Evolutionary conservation across 768 basidiomycete species (phyloP), one percentile per base, ranked within the genome.

Genomic region (Podaxis sp.): DNA sequence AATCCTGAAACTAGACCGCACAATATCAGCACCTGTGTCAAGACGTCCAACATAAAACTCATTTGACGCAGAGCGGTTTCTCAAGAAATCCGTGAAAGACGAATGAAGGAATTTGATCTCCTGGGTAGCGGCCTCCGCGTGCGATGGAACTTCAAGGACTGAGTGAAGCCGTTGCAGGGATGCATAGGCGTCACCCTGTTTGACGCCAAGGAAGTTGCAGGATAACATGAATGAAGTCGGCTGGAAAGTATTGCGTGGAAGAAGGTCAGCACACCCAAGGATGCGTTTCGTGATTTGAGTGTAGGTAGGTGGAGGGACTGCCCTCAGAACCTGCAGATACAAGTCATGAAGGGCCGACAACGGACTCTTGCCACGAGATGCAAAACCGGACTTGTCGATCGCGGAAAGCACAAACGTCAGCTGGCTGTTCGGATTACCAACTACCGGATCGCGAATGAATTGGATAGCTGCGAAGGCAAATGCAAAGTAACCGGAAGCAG

Each of bases 171-270:
- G 28, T 13, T 56, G 19, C 7, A 62, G 24, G 3, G 61, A 28
- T 6, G 38, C 15, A n/a, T 56, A 51, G 19, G 54, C 61, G 7
- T 38, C 33, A 26, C 46, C 2, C 46, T 62, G 61, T n/a, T 22
- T 11, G 12, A 56, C 30, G 7, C 53, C 61, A 46, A 62, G 30
- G 36, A 61, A 39, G n/a, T 62, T 62, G 19, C 61, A 62, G 19
- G 46, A 56, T n/a, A 56, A 46, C 15, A 48, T 13, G 28, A 62
- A 48, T 2, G 54, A 19, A 24, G 54, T 48, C 12, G 54, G 19
- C 22, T 48, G 30, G 2, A 39, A 19, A 4, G 61, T 48, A 38
- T 56, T 49, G 15, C 53, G 46, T 1, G 44, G 48, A 55, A 56
- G 44, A 0, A 62, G 53, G 4, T 38, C 46, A 38, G 33, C 46